Base-by-base conservation (phyloP, 75 land plant species). In the Picea sitchensis region DNA sequence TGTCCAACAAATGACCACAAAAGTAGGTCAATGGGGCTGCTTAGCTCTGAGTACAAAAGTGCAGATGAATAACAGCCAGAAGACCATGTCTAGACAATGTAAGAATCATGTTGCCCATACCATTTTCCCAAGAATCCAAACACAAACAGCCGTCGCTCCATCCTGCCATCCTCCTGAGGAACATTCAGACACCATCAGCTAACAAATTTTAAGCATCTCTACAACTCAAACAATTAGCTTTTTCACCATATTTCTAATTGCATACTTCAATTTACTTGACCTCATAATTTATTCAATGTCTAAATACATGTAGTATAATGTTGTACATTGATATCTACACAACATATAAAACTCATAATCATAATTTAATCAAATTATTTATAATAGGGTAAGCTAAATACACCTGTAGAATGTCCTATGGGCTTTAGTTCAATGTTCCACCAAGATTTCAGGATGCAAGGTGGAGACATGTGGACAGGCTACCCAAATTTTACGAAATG, bases 91-190 rank as follows among this genome's bases (percentile, higher is more conserved):
- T n/a, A 11, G 0, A 44, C 23, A 20, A 44, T 20, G n/a, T 44
- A 17, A 41, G n/a, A n/a, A 20, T 5, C 18, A 32, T 44, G 11
- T n/a, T 71, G 73, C 3, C 62, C 83, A 84, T 80, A 93, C 95
- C n/a, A 77, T 91, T 87, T 86, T 65, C 68, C 88, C 90, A 73
- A 93, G 73, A 61, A 93, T 73, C 95, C 95, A 93, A 34, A 91
- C 82, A 82, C 91, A 91, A 57, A 93, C 95, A 79, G 95, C 91
- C 1, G 93, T 93, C 69, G 95, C 93, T 60, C 95, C 95, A 88
- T 93, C 95, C 78, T 86, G 93, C 95, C 95, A 93, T 59, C 91
- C 91, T 60, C 90, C 95, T 91, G 79, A 26, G 69, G 78, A 18
- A 61, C 11, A 18, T 77, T 32, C 44, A 77, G 23, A 15, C 1